Evolutionary conservation across 768 basidiomycete genomes (phyloP), one percentile per base, ranked within the genome.

Genomic region (Podaxis sp.): DNA sequence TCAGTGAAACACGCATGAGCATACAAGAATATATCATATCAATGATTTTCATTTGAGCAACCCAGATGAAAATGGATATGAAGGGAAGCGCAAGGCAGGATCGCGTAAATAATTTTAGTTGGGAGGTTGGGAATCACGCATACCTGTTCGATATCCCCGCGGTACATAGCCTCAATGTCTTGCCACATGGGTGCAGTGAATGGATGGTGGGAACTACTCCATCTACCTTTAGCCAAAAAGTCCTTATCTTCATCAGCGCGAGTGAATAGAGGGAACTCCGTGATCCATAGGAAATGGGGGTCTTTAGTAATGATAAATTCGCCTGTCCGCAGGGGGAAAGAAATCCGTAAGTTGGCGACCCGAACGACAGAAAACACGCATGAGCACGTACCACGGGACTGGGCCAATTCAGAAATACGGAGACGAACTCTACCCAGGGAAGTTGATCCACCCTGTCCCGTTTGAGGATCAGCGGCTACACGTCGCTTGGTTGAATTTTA

Each of bases 141-240:
- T 69, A 86, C 85, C 68, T 79, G 73, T 57, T 87, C 85, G 52
- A 89, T 76, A 68, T 86, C 80, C 40, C 92, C 93, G 46, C 77
- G 77, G 70, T 90, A 89, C 76, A 98, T 80, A 40, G 85, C 83
- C 52, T 86, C 80, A 26, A 96, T 81, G 73, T 98, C 96, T 73
- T 96, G 85, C 82, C 82, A 90, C 87, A 96, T 92, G 22, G 96
- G 96, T 8, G 96, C 95, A 12, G 96, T 98, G 75, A 98, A 98
- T 2, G 96, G 96, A 74, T 98, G 96, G 70, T 98, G 96, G 2
- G 93, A 88, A 66, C 91, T 92, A 66, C 92, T 90, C 92, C 93
- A 96, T 69, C 95, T 82, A 33, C 95, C 95, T 61, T 87, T 83
- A 3, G 94, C 91, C 33, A 95, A 76, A 71, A 89, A 85, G 40